A percentile compares a stretch with the other conserved stretches of the same genome.
phyloP scores from a whole-genome alignment of 768 basidiomycete species.

The Butyriboletus loyo region DNA sequence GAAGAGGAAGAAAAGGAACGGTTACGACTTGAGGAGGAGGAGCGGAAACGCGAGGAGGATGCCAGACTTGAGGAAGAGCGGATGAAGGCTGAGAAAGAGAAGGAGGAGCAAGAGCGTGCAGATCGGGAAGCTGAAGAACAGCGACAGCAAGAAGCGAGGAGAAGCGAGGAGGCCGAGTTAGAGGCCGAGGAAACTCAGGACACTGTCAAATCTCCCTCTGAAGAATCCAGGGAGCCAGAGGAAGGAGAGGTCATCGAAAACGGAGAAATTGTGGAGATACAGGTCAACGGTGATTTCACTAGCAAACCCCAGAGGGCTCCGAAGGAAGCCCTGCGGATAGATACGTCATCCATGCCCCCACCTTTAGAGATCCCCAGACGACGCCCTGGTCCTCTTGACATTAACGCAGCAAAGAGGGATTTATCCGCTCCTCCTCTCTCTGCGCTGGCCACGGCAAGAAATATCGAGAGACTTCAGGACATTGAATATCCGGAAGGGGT shows the following conservation, averaged over 20 bases:
- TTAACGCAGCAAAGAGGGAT: conserved; percentile 49
- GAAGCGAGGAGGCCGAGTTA: conserved; percentile 26
- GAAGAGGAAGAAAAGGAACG: conserved; percentile 41
- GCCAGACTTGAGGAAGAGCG: conserved; percentile 31
- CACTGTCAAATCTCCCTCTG: conserved; percentile 35
- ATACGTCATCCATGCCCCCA: conserved; percentile 47
- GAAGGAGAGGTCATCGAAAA: conserved; percentile 36
- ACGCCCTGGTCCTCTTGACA: conserved; percentile 73
- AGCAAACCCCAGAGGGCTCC: conserved; percentile 36
- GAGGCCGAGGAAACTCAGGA: conserved; percentile 37
- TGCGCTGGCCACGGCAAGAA: conserved; percentile 75
- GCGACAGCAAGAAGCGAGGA: conserved; percentile 21
- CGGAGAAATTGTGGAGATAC: conserved; percentile 28
- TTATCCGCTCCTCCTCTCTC: conserved; percentile 39
- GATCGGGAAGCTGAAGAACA: conserved; percentile 35
- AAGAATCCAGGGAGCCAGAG: conserved; percentile 47
- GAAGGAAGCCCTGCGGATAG: conserved; percentile 63
- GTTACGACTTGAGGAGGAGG: conserved; percentile 31
- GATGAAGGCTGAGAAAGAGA: conserved; percentile 31
- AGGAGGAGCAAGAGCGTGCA: conserved; percentile 42
- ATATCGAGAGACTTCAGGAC: conserved; percentile 76
- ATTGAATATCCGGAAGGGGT: conserved; percentile 83
- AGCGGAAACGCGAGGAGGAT: conserved; percentile 32
- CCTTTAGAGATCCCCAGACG: conserved; percentile 39
- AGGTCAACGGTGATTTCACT: conserved; percentile 36